phyloP scores from a whole-genome alignment of 208 protist species.

The Acanthamoeba castellanii region DNA sequence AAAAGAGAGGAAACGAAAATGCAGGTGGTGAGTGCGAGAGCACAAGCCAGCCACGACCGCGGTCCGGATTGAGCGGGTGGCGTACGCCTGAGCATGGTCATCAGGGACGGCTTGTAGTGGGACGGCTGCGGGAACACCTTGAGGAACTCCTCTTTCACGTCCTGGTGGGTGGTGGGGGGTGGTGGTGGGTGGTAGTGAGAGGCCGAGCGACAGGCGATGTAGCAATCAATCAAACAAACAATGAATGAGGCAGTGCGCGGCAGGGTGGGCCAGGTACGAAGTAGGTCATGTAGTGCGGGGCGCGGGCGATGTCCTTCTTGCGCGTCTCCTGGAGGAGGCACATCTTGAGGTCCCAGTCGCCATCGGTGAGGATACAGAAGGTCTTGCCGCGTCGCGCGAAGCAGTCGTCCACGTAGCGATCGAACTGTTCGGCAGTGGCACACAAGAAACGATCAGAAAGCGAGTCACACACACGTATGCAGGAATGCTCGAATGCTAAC shows the following conservation, averaged over 20 bases:
- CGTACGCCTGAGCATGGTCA: constrained; percentile 52
- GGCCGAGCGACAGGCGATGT: no score
- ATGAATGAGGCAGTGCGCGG: background rate
- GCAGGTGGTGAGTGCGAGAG: background rate
- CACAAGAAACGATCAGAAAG: background rate
- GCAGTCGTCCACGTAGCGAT: constrained; percentile 37
- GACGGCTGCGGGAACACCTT: constrained; percentile 62
- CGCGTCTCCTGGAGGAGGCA: constrained; percentile 39
- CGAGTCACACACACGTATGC: background rate
- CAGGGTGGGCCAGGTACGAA: constrained; percentile 8
- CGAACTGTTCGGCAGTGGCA: constrained; percentile 66
- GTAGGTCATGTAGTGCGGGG: constrained; percentile 71
- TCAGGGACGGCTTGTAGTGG: constrained; percentile 49
- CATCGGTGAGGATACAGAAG: constrained; percentile 69
- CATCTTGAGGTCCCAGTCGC: constrained; percentile 61
- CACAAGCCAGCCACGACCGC: background rate
- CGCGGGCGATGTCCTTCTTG: constrained; percentile 57
- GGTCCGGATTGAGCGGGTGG: background rate
- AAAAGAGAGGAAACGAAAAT: background rate
- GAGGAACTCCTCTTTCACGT: constrained; percentile 65
- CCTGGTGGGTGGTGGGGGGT: background rate
- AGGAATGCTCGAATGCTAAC: background rate
- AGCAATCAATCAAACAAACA: no score
- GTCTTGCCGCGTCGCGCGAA: constrained; percentile 35
- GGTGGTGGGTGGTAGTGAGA: background rate